Base-by-base conservation (phyloP, 2,329 filamentous ascomycete genomes). In the Penicillium olsonii region DNA sequence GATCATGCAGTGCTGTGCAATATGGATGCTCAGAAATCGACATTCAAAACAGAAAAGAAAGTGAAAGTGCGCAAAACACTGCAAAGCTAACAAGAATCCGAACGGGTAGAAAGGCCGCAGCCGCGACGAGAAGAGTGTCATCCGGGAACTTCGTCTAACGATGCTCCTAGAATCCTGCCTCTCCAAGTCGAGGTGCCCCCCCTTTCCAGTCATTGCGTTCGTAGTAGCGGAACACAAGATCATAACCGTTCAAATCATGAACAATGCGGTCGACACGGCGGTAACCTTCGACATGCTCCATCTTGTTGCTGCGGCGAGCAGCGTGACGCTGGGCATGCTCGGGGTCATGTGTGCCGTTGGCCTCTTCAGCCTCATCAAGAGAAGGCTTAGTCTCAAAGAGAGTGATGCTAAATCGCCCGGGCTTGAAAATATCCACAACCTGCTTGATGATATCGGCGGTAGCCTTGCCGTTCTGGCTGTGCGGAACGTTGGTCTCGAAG, bases 401-500 rank as follows among this genome's bases (percentile, higher is more conserved):
- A 1, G 94, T 99, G 49, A 99, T 90, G 64, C 88, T 96, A 80
- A 99, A 99, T 45, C 92, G 88, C n/a, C 92, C 92, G 0, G 94
- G 94, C 69, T 91, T 90, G 83, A 99, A 99, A 67, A 99, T 99
- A 56, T 84, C 81, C 37, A 97, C 91, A 1, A 97, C 94, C 59
- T 96, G 90, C 71, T 96, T 85, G 54, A 99, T 88, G 52, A 97
- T 87, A 57, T 96, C 92, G 20, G 85, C 84, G 0, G 92, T 96
- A 68, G 92, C 88, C 55, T 92, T 87, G 14, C 92, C 92, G 48
- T 84, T 90, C 75, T 96, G 90, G 5, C 85, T 86, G 20, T 90
- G 88, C 1, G 94, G 94, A 4, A 99, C 92, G 62, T 97, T 99
- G 59, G 94, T 97, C 78, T 99, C 94, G 68, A 99, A 99, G 2